Conservation (phyloP, 768 basidiomycete species). For the Collybia nuda region DNA sequence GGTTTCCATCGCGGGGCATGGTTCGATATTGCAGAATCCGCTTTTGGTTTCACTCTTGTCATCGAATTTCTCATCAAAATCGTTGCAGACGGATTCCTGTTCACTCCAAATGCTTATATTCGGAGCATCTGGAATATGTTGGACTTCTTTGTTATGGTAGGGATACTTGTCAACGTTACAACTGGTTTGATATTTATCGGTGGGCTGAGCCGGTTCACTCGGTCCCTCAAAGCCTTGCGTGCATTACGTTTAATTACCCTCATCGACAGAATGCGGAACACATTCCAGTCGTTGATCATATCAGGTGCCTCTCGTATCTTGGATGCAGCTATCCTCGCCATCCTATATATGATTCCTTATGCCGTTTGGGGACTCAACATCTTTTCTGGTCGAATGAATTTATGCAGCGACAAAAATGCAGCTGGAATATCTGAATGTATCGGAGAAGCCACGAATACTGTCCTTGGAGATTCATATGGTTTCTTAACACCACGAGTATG, state of each 20-base stretch:
- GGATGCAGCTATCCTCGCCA: constrained; percentile 86
- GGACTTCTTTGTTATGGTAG: constrained; percentile 82
- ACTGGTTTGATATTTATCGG: constrained; percentile 75
- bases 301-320: constrained; percentile 83
- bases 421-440: constrained; percentile 64
- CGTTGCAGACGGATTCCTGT: constrained; percentile 88
- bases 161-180: constrained; percentile 72
- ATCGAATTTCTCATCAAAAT: constrained; percentile 88
- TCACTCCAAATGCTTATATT: constrained; percentile 90
- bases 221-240: constrained; percentile 84
- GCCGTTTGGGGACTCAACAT: constrained; percentile 95
- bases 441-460: constrained; percentile 68
- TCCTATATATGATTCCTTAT: constrained; percentile 90
- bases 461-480: constrained; percentile 59
- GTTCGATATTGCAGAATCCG: constrained; percentile 82
- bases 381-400: constrained; percentile 81
- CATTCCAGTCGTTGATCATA: constrained; percentile 85
- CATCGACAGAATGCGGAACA: constrained; percentile 80
- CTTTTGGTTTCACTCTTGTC: constrained; percentile 70
- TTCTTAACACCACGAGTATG: constrained; percentile 86
- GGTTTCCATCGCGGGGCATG: constrained; percentile 71
- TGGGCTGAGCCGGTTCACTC: constrained; percentile 77
- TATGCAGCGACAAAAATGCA: constrained; percentile 72
- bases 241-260: constrained; percentile 90
- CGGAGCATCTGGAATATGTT: constrained; percentile 91